Conservation (phyloP, 2,329 filamentous ascomycete species). For the Phaeosphaeria sp. region DNA sequence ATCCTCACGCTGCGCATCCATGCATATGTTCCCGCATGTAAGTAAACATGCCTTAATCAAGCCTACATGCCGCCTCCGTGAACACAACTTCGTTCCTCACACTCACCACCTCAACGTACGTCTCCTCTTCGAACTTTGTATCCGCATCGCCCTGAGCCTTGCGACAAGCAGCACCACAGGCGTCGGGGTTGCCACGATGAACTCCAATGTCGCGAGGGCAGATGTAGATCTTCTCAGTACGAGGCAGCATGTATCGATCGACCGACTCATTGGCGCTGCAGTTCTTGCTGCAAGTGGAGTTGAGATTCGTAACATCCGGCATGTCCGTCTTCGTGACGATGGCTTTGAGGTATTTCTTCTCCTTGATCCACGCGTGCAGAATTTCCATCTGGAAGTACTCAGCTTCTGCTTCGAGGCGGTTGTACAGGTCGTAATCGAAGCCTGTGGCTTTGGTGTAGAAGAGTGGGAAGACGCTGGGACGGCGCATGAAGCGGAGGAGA, state of each 20-base stretch:
- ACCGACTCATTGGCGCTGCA: not conserved
- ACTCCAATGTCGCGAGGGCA: conserved; percentile 20
- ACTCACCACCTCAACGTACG: not conserved
- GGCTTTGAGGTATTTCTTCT: conserved; percentile 27
- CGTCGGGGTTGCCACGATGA: not conserved
- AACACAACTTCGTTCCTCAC: not conserved
- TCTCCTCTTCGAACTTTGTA: not conserved
- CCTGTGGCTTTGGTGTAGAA: conserved; percentile 41
- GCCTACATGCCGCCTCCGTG: not conserved
- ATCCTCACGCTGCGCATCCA: too few species aligned
- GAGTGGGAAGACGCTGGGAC: conserved; percentile 29
- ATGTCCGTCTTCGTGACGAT: conserved; percentile 14
- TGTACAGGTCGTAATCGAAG: conserved; percentile 47
- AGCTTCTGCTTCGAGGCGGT: conserved; percentile 40
- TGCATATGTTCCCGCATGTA: too few species aligned
- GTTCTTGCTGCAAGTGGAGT: not conserved
- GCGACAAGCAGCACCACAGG: not conserved
- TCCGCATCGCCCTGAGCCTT: not conserved
- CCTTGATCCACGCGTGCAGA: conserved; percentile 42
- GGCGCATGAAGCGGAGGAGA: conserved; percentile 28
- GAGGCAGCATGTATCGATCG: not conserved
- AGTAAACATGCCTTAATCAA: not conserved
- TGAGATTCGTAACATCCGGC: not conserved
- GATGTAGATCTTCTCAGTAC: conserved; percentile 10
- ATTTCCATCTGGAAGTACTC: conserved; percentile 41